These are phyloP conservation scores for Lycium ferocissimum DNA, from an alignment of 257 asterid species.

Conservation along the genomic window DNA sequence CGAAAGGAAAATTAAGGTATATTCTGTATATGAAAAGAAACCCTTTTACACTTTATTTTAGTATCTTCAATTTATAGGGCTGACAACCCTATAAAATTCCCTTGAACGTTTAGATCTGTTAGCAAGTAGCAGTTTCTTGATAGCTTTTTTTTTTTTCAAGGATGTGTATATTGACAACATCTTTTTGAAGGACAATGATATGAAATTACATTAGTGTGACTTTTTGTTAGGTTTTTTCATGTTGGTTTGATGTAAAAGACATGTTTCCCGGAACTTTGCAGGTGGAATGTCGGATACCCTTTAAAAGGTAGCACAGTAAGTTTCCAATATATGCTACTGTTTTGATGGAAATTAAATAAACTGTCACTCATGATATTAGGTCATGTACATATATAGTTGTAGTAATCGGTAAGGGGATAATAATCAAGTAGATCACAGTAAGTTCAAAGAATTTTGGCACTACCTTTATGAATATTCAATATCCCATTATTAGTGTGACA, in stretches of 20 bases:
- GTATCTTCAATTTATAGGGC: neutral
- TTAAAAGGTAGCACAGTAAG: slow-evolving; percentile 22
- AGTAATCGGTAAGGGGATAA: no score
- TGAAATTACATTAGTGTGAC: slow-evolving; percentile 24
- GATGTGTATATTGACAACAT: slow-evolving; percentile 4
- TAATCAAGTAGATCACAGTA: no score
- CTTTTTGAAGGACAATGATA: slow-evolving; percentile 2
- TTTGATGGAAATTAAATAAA: neutral
- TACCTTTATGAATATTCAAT: no score
- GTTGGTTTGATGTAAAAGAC: slow-evolving; percentile 21
- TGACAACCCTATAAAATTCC: neutral
- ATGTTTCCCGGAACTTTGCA: slow-evolving; percentile 34
- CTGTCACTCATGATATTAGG: no score
- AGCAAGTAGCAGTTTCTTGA: neutral
- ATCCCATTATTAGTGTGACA: no score
- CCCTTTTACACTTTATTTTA: neutral
- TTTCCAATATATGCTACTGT: neutral
- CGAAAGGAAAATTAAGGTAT: slow-evolving; percentile 19
- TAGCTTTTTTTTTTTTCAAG: neutral
- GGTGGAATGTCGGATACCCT: slow-evolving; percentile 33
- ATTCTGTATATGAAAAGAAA: neutral
- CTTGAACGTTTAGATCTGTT: neutral
- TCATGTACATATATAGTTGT: no score
- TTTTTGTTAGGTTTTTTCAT: neutral
- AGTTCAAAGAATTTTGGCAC: neutral